Evolutionary conservation across 495 filamentous ascomycete genomes (phyloP).

Genomic region (Pseudomonodictys pantanalensis): DNA sequence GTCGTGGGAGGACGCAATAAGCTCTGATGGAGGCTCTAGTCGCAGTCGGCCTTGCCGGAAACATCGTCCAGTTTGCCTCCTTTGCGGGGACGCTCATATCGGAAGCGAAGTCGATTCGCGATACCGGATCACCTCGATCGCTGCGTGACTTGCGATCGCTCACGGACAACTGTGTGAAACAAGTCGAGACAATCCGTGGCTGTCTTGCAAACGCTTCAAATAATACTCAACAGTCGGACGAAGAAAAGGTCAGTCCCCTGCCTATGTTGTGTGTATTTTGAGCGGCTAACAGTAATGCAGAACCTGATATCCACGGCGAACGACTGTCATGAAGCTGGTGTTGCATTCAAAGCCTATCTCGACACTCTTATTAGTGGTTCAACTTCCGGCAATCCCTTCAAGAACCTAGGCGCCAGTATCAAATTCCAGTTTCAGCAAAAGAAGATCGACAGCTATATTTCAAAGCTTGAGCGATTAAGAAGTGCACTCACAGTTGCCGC

Average conservation of each 20-base stretch:
- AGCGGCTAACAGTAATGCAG: background rate
- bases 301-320: background rate
- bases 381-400: background rate
- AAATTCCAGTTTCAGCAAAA: background rate
- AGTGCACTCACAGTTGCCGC: background rate
- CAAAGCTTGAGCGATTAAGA: background rate
- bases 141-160: background rate
- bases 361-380: background rate
- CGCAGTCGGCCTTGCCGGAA: background rate
- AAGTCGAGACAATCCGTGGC: background rate
- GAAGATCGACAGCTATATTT: background rate
- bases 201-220: background rate
- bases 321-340: background rate
- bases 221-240: background rate
- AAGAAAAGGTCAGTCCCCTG: background rate
- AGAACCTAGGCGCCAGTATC: background rate
- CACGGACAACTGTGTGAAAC: background rate
- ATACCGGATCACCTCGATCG: background rate
- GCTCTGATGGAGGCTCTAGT: background rate
- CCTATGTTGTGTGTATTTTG: background rate
- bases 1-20: no score
- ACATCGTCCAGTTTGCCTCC: background rate
- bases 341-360: background rate
- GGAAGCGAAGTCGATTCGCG: background rate
- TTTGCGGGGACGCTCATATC: background rate